A percentile compares a stretch with the other conserved stretches of the same genome.
Evolutionary conservation across 805 yeast species (phyloP).

Genomic region (Yamadazyma sp.): DNA sequence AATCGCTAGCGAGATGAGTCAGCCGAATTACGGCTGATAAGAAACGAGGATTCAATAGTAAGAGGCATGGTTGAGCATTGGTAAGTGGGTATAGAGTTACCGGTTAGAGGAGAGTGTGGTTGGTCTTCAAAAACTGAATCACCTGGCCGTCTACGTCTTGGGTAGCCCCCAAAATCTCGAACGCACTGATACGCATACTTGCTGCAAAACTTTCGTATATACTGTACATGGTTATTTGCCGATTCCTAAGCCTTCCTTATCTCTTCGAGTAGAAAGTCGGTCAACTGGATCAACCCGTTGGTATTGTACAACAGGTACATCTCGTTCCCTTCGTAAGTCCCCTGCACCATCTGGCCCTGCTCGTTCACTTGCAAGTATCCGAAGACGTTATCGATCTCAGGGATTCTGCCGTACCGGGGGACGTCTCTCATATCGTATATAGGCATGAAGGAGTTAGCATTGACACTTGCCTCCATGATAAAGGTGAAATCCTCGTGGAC

Average conservation of each 20-base stretch:
- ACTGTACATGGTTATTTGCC: not conserved
- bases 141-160: too few relatives aligned
- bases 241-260: conserved; percentile 19
- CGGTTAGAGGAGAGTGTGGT: too few relatives aligned
- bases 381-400: conserved; percentile 67
- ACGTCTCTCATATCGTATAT: conserved; percentile 67
- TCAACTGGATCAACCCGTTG: conserved; percentile 40
- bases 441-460: conserved; percentile 59
- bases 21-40: too few relatives aligned
- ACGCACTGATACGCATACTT: too few relatives aligned
- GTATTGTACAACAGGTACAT: conserved; percentile 52
- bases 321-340: conserved; percentile 55
- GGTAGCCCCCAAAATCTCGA: too few relatives aligned
- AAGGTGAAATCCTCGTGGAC: conserved; percentile 50
- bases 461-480: conserved; percentile 54
- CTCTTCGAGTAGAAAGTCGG: conserved; percentile 49
- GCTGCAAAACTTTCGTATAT: too few relatives aligned
- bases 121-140: too few relatives aligned
- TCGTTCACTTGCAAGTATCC: conserved; percentile 66
- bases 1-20: too few relatives aligned
- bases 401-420: conserved; percentile 64
- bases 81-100: too few relatives aligned
- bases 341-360: conserved; percentile 53
- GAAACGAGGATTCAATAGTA: too few relatives aligned
- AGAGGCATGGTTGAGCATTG: too few relatives aligned